Conservation (phyloP, 805 yeast species). For the Saccharomycopsis guyanensis region DNA sequence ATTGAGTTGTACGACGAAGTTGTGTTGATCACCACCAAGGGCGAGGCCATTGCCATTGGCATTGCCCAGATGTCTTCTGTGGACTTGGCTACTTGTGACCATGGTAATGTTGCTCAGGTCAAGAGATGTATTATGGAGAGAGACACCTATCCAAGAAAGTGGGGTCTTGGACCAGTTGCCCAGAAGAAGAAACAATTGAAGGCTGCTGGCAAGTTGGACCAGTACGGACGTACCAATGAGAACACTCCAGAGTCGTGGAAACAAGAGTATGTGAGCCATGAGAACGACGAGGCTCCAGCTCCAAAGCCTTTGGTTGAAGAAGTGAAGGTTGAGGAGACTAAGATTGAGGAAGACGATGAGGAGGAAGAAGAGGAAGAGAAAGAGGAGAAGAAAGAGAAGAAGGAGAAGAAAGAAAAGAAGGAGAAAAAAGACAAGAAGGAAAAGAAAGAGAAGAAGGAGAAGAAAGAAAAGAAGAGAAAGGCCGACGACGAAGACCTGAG, state of each 20-base stretch:
- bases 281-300: slow-evolving; percentile 37
- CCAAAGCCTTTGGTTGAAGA: slow-evolving; percentile 43
- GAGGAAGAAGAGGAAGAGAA: slow-evolving; percentile 32
- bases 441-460: slow-evolving; percentile 56
- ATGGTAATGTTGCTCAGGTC: slow-evolving; percentile 96
- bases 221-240: slow-evolving; percentile 89
- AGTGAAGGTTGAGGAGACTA: slow-evolving; percentile 28
- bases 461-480: slow-evolving; percentile 48
- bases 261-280: slow-evolving; percentile 67
- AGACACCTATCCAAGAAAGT: slow-evolving; percentile 98
- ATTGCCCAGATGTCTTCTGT: slow-evolving; percentile 98
- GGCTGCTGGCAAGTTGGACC: slow-evolving; percentile 94
- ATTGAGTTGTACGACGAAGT: slow-evolving; percentile 97
- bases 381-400: slow-evolving; percentile 36
- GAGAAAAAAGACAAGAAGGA: slow-evolving; percentile 44
- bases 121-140: slow-evolving; percentile 99
- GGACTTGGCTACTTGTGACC: slow-evolving; percentile 93
- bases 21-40: slow-evolving; percentile 96
- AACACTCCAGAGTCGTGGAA: slow-evolving; percentile 93
- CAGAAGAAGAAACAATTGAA: slow-evolving; percentile 97
- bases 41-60: slow-evolving; percentile 98
- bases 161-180: slow-evolving; percentile 99
- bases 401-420: slow-evolving; percentile 47
- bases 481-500: slow-evolving; percentile 42
- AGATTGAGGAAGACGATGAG: slow-evolving; percentile 26